phyloP scores from a whole-genome alignment of 306 rosid genomes.

The Dalbergia cochinchinensis region DNA sequence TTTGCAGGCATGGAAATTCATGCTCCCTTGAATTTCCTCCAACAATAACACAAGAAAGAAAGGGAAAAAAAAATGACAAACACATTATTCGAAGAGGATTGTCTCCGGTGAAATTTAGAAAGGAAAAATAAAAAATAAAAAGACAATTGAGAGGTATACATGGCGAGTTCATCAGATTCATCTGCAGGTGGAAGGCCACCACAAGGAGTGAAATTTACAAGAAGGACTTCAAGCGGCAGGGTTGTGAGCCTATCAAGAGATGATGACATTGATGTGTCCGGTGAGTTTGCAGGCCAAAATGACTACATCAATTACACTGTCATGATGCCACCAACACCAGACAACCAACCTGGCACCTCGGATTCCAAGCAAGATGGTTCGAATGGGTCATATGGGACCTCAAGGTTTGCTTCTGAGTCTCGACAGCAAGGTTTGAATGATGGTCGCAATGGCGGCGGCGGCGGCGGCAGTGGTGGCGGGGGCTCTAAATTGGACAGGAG shows the following conservation, averaged over 20 bases:
- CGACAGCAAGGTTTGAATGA: slow-evolving; percentile 20
- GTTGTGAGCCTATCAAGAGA: slow-evolving; percentile 71
- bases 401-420: slow-evolving; percentile 26
- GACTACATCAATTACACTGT: slow-evolving; percentile 86
- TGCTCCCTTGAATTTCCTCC: not conserved
- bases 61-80: not conserved
- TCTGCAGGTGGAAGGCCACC: slow-evolving; percentile 52
- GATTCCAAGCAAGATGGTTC: slow-evolving; percentile 57
- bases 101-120: not conserved
- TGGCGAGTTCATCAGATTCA: slow-evolving; percentile 53
- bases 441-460: not conserved
- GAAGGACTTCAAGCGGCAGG: slow-evolving; percentile 76
- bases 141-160: slow-evolving; percentile 16
- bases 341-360: slow-evolving; percentile 67
- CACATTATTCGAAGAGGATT: no score
- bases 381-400: slow-evolving; percentile 32
- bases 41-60: no score
- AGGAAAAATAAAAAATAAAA: not conserved
- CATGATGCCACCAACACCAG: slow-evolving; percentile 88
- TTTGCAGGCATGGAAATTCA: not conserved
- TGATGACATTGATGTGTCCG: slow-evolving; percentile 66
- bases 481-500: slow-evolving; percentile 66
- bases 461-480: not conserved
- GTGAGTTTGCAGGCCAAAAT: slow-evolving; percentile 61
- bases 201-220: slow-evolving; percentile 57